Base-by-base conservation (phyloP, 768 basidiomycete species). In the Leccinum ochraceum region DNA sequence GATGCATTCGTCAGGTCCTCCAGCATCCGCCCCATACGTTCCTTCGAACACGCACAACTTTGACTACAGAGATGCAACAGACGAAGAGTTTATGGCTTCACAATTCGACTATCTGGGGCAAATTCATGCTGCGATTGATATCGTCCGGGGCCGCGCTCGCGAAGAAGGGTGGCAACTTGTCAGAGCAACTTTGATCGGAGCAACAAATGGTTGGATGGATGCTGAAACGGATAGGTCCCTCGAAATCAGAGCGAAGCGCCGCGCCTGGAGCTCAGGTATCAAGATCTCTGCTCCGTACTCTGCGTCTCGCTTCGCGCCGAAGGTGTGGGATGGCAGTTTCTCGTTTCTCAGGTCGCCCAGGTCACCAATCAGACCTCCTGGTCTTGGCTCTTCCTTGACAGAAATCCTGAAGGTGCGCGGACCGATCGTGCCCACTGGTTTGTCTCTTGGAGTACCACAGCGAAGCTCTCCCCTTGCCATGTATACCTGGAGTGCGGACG, bases 211-310 rank as follows among this genome's bases (percentile, higher is more conserved):
- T 62, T 72, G 70, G 73, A 60, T 62, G 63, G 73, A 74, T 20
- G 7, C 57, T 11, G 73, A 74, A 30, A 20, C 51, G 4, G 72
- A 75, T 54, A 60, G 46, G 16, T 71, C 83, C 6, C 75, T 90
- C 24, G 86, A 87, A 69, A 77, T 83, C 44, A 81, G 81, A 62
- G 82, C 83, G 36, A 79, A 83, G 42, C 79, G 89, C 32, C 78
- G 87, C 10, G 89, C 89, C 7, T 91, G 89, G 89, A 78, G 83
- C 57, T 83, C 83, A 62, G 76, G 80, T 37, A 78, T 79, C 20
- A 77, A 82, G 60, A 67, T 79, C 53, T 73, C 75, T 54, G 67
- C 71, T 1, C 68, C 68, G 2, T 73, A 71, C 60, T 30, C 61
- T 20, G n/a, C 51, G 3, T 34, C 57, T 20, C 53, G 37, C 50